Conservation (phyloP, 106 monocot species). For the Acorus calamus region DNA sequence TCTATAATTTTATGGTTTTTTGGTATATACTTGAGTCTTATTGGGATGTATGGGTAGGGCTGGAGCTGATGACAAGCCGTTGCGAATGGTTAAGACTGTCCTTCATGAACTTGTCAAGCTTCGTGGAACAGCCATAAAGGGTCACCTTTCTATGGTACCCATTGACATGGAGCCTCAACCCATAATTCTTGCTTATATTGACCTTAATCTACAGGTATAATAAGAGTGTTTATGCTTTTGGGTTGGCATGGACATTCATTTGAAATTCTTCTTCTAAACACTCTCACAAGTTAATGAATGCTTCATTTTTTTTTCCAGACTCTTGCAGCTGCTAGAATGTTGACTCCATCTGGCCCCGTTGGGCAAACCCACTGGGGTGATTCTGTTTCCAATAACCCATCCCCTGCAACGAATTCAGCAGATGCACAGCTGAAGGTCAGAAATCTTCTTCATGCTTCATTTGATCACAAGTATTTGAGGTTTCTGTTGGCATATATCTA, state of each 20-base stretch:
- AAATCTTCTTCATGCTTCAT: neutral
- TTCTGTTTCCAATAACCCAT: slow-evolving; percentile 68
- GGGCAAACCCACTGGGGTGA: slow-evolving; percentile 95
- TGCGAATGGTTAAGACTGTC: slow-evolving; percentile 99
- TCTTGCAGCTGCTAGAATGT: slow-evolving; percentile 93
- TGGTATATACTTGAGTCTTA: too few relatives aligned
- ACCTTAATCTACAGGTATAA: slow-evolving; percentile 89
- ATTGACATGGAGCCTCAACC: slow-evolving; percentile 96
- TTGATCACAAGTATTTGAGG: too few relatives aligned
- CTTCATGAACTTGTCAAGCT: slow-evolving; percentile 98
- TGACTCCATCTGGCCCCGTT: slow-evolving; percentile 83
- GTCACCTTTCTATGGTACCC: slow-evolving; percentile 98
- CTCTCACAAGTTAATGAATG: neutral
- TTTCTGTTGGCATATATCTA: too few relatives aligned
- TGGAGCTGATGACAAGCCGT: slow-evolving; percentile 95
- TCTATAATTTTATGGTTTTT: too few relatives aligned
- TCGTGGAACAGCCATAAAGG: slow-evolving; percentile 94
- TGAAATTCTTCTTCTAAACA: neutral
- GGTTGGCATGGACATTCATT: neutral
- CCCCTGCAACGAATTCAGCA: slow-evolving; percentile 60
- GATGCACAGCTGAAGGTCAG: slow-evolving; percentile 94
- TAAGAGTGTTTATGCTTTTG: neutral
- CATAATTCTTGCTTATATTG: slow-evolving; percentile 98
- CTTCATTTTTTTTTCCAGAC: slow-evolving; percentile 38
- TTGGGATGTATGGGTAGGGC: slow-evolving; percentile 28